phyloP scores from a whole-genome alignment of 805 yeast species.

The Middelhovenomyces tepae region DNA sequence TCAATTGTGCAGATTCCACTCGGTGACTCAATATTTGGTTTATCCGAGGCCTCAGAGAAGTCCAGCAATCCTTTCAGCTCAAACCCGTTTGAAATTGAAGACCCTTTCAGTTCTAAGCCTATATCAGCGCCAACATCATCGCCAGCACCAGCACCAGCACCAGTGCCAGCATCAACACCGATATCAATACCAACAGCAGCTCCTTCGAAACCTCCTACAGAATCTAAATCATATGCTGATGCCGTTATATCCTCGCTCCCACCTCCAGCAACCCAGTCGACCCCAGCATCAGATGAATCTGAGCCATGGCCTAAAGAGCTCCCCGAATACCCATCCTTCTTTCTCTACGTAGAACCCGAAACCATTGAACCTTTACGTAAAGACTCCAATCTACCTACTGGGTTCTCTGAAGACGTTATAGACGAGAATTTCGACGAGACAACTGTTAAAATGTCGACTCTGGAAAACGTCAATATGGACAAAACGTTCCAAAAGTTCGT shows the following conservation, averaged over 20 bases:
- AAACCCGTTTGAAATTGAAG: constrained; percentile 1
- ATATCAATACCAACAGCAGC: background rate
- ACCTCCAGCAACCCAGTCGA: background rate
- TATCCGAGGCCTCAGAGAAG: background rate
- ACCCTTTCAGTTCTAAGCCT: background rate
- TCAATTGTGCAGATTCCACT: no score
- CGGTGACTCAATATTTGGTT: background rate
- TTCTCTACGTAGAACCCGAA: constrained; percentile 3
- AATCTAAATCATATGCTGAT: background rate
- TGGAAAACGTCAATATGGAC: constrained; percentile 41
- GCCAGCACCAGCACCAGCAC: background rate
- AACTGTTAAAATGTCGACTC: constrained; percentile 6
- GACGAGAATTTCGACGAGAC: constrained; percentile 14
- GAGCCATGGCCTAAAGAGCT: background rate
- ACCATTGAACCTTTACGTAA: constrained; percentile 1
- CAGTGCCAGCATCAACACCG: background rate
- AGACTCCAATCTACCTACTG: background rate
- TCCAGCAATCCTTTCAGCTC: background rate
- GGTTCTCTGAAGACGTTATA: constrained; percentile 1
- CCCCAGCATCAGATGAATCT: background rate
- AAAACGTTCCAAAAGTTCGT: constrained; percentile 72
- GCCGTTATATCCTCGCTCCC: no score
- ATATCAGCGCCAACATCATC: background rate
- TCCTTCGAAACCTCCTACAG: background rate
- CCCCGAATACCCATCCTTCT: background rate